Evolutionary conservation across 192 early-diverging fungal species (phyloP), one percentile per base, ranked within the genome.

Genomic region (Oehlia diaphana): DNA sequence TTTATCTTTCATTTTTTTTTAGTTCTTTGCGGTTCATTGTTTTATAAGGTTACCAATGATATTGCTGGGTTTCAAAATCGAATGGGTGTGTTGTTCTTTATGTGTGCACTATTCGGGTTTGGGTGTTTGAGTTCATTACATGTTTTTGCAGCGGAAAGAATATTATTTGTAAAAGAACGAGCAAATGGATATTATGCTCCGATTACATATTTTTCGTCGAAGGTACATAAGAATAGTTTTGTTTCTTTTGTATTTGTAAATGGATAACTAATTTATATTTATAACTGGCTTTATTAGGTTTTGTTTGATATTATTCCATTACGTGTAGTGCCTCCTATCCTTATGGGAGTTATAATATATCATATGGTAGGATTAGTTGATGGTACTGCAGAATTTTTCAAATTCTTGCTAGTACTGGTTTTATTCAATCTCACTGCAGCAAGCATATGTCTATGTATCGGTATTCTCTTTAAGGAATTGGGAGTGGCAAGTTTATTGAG

Each of bases 381-480:
- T 26, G 88, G 86, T 0, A 82, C 82, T 82, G 64, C 39, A 0
- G 90, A 91, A 76, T 90, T 90, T 83, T 81, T 92, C 31, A 89
- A 89, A 76, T 94, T 94, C 84, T 84, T 94, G 28, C 80, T 94
- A 64, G 92, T 92, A 16, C 86, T 96, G 9, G 90, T 93, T 2
- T 82, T 96, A 42, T 96, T 96, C 87, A 95, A 95, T 79, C 68
- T 93, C 19, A 90, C 92, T 0, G 88, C 92, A 0, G 92, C 93
- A 2, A 88, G 89, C 31, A 82, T 90, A 12, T 95, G 94, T 83
- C 82, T 96, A 28, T 88, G 90, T 62, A 91, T 96, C 69, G 89
- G 88, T 3, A 89, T 94, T 47, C 80, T 92, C 7, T 88, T 94
- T 71, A 82, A 88, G 33, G 91, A 94, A 71, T 79, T 90, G 23